Percentiles rank a stretch among this genome's conserved stretches.
phyloP scores from a whole-genome alignment of 108 stramenopile species.

The Seminavis robusta region DNA sequence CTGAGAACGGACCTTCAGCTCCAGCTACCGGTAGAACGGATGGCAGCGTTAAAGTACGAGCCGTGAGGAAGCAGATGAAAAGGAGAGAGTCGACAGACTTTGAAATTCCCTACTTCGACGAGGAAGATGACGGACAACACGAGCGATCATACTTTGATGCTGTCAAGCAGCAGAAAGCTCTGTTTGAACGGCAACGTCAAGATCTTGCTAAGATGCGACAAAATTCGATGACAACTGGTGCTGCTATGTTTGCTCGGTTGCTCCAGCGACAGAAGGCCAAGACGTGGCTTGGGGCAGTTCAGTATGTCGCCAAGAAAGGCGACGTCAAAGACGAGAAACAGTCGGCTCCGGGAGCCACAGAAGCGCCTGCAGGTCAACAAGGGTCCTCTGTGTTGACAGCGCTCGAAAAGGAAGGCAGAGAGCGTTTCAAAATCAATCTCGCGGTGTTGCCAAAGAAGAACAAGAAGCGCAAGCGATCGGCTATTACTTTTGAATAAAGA shows the following conservation, averaged over 20 bases:
- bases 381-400: background rate
- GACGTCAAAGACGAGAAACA: background rate
- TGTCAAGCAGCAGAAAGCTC: constrained; percentile 59
- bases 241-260: constrained; percentile 23
- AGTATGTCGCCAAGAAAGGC: constrained; percentile 21
- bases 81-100: constrained; percentile 62
- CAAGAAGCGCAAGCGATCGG: background rate
- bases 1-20: constrained; percentile 22
- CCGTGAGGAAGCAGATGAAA: constrained; percentile 1
- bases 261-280: constrained; percentile 22
- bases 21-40: background rate
- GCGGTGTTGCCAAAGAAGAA: background rate
- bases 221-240: constrained; percentile 32
- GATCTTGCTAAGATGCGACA: constrained; percentile 46
- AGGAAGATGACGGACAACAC: constrained; percentile 65
- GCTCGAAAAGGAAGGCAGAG: background rate
- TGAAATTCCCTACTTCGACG: constrained; percentile 83
- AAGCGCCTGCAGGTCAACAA: background rate
- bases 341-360: background rate
- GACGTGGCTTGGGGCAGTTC: constrained; percentile 30
- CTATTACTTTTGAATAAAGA: background rate
- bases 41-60: background rate
- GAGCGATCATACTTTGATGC: constrained; percentile 69
- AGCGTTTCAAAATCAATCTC: background rate
- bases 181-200: constrained; percentile 66